These are phyloP conservation scores for Rhizoctonia solani DNA, from an alignment of 1,284 basidiomycete species.

Conservation along the genomic window DNA sequence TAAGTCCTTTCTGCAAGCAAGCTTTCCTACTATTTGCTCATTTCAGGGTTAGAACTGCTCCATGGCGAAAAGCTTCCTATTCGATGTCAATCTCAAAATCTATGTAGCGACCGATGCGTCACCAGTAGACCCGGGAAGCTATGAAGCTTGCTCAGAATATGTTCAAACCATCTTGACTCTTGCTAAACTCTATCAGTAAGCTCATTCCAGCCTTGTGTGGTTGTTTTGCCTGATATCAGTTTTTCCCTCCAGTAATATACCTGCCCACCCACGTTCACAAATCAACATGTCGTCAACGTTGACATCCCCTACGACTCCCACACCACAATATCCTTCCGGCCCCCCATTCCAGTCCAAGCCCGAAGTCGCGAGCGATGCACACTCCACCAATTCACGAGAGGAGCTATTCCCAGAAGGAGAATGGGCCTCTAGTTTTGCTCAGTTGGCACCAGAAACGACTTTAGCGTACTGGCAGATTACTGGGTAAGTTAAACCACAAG, in stretches of 20 bases:
- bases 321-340: constrained; percentile 6
- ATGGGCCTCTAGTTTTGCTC: constrained; percentile 49
- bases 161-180: constrained; percentile 87
- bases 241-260: constrained; percentile 14
- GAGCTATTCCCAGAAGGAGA: constrained; percentile 34
- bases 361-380: constrained; percentile 19
- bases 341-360: constrained; percentile 20
- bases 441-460: constrained; percentile 72
- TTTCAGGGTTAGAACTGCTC: constrained; percentile 69
- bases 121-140: constrained; percentile 86
- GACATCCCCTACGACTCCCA: constrained; percentile 21
- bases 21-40: background rate
- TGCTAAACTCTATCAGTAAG: constrained; percentile 83
- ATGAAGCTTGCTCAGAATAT: constrained; percentile 90
- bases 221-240: constrained; percentile 1
- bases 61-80: constrained; percentile 90
- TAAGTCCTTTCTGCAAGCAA: constrained; percentile 48
- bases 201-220: too few relatives aligned
- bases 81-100: constrained; percentile 83
- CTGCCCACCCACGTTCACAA: constrained; percentile 37
- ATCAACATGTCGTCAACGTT: constrained; percentile 11
- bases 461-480: constrained; percentile 88
- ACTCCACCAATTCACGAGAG: background rate
- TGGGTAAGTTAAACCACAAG: constrained; percentile 50
- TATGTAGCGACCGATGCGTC: constrained; percentile 93